Percentiles rank a stretch among this genome's conserved stretches.
These are phyloP conservation scores for Dactylellina sp. DNA, from an alignment of 2,329 filamentous ascomycete species.

Conservation along the genomic window DNA sequence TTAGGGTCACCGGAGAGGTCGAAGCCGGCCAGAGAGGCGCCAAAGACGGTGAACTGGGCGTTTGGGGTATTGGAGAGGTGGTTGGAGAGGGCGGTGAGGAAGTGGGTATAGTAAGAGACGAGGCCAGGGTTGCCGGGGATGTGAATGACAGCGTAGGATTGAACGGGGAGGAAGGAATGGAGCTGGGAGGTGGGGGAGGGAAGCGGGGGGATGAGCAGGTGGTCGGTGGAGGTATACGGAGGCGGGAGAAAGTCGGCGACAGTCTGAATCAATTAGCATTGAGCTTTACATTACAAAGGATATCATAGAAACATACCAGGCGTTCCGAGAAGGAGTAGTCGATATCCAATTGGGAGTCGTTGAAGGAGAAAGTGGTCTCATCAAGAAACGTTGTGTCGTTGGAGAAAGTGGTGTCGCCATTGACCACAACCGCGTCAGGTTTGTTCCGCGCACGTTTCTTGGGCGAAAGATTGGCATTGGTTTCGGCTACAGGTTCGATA, in stretches of 20 bases:
- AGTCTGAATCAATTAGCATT: slow-evolving; percentile 14
- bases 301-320: slow-evolving; percentile 13
- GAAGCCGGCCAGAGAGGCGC: slow-evolving; percentile 44
- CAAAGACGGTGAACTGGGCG: slow-evolving; percentile 44
- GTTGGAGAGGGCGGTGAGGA: slow-evolving; percentile 71
- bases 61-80: slow-evolving; percentile 37
- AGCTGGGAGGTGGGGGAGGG: slow-evolving; percentile 49
- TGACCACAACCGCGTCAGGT: neutral
- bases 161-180: slow-evolving; percentile 27
- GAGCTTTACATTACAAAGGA: neutral
- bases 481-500: neutral
- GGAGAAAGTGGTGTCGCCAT: slow-evolving; percentile 26
- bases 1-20: neutral
- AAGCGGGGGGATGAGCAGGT: slow-evolving; percentile 41
- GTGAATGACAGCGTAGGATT: slow-evolving; percentile 73
- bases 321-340: slow-evolving; percentile 42
- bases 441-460: slow-evolving; percentile 25
- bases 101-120: slow-evolving; percentile 78
- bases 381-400: slow-evolving; percentile 1
- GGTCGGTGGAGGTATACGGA: slow-evolving; percentile 18
- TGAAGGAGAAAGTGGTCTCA: neutral
- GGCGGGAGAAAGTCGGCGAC: slow-evolving; percentile 36
- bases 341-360: neutral
- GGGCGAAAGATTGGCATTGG: slow-evolving; percentile 5
- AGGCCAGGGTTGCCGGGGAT: slow-evolving; percentile 82